Evolutionary conservation across 768 basidiomycete species (phyloP), one percentile per base, ranked within the genome.

Genomic region (Mycena capillaripes): DNA sequence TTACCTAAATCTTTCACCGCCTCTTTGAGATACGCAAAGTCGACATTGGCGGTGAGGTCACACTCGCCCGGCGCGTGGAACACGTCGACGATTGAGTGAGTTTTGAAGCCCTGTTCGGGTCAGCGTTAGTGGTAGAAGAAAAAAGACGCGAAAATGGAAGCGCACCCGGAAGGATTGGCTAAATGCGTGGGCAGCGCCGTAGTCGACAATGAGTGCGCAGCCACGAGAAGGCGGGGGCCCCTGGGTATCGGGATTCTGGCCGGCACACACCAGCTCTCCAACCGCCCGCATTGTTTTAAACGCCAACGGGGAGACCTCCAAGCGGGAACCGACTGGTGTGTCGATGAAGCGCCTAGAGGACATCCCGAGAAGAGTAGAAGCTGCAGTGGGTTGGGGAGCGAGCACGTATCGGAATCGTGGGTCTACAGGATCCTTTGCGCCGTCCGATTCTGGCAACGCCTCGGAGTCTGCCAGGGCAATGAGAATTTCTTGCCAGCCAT

Each of bases 31-130:
- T 94, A 95, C 0, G 91, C 89, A 82, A 99, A 99, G 82, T 99
- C 97, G 57, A 99, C 97, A 78, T 99, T 98, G n/a, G 94, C 92
- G 0, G 98, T 99, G 56, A 99, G 83, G 81, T 99, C 98, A 48
- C 94, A 93, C 48, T 94, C 88, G 21, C 98, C 98, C 0, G 97
- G 97, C 12, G 87, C 84, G 62, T 93, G 86, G 78, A 99, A 97
- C 4, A 95, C 86, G 79, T 97, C 93, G 1, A 95, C 93, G 17
- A 96, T 90, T 69, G 91, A 87, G 79, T 99, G 98, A 25, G 90
- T 85, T 80, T 92, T 93, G 87, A 99, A 98, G 0, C 94, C 98
- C 97, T 98, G 70, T 32, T 17, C n/a, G n/a, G n/a, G n/a, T n/a
- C 5, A 25, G 53, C 50, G 69, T 73, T 57, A 38, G 64, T 56